Base-by-base conservation (phyloP, 108 stramenopile genomes). In the Poteriospumella lacustris region DNA sequence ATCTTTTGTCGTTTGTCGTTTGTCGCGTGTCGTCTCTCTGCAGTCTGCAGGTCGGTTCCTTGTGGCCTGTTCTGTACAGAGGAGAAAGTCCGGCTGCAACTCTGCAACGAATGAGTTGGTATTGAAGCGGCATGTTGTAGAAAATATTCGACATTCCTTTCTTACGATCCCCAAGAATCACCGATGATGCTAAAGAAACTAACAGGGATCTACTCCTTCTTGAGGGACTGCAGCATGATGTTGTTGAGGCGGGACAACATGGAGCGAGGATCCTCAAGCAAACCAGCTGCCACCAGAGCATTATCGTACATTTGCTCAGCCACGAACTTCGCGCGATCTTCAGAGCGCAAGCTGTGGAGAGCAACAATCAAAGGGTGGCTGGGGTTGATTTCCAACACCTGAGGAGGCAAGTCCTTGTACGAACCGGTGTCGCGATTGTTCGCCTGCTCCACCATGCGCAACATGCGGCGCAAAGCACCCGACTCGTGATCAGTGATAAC, bases 401-500 rank as follows among this genome's bases (percentile, higher is more conserved):
- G 98, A 81, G 92, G 92, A 36, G 95, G 96, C 62, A 99, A 76
- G 19, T 80, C 88, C 67, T 76, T 58, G 1, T 89, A 90, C 33
- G 68, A 47, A 85, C 91, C 91, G 39, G 75, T 67, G 58, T 84
- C 87, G 43, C 85, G 43, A 9, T 85, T 83, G 12, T 85, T 86
- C 19, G 92, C 92, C 58, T 90, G 91, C 67, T 96, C 94, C 9
- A 99, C 91, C 86, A 96, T 90, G 59, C 92, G 85, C 96, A 98
- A 97, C 96, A 99, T 96, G 31, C 95, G 86, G 67, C 97, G 87
- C 81, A 97, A 80, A 0, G 95, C 89, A 39, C 92, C 95, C 15
- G 92, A 93, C 85, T 99, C 98, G 75, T 95, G 93, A 89, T 95
- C 96, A 0, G 94, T 93, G 58, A 99, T 87, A 68, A 99, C 92